These are phyloP conservation scores for Periconia sp. DNA, from an alignment of 2,329 filamentous ascomycete species.

Conservation along the genomic window DNA sequence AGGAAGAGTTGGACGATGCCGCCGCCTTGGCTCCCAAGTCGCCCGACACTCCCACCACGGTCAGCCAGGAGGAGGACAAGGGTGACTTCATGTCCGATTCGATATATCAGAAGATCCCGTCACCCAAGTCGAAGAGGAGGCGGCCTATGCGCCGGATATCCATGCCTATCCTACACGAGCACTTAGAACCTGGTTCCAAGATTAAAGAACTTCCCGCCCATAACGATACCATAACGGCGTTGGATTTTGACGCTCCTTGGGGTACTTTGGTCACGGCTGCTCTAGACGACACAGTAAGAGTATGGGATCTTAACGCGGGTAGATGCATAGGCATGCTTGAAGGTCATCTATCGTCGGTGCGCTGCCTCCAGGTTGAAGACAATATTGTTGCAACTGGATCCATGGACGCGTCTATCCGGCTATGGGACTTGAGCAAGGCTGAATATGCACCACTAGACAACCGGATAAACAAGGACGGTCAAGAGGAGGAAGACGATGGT, in stretches of 20 bases:
- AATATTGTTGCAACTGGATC: constrained; percentile 95
- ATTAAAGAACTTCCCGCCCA: constrained; percentile 92
- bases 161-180: constrained; percentile 94
- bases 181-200: constrained; percentile 85
- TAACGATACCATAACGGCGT: constrained; percentile 81
- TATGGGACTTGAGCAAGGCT: constrained; percentile 93
- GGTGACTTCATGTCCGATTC: constrained; percentile 93
- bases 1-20: constrained; percentile 63
- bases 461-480: constrained; percentile 53
- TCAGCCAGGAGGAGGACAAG: constrained; percentile 60
- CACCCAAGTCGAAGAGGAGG: constrained; percentile 61
- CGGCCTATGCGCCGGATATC: constrained; percentile 73
- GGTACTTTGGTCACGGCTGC: constrained; percentile 92
- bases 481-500: constrained; percentile 57
- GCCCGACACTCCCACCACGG: constrained; percentile 49
- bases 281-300: constrained; percentile 89
- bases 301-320: constrained; percentile 95
- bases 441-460: constrained; percentile 76
- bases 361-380: constrained; percentile 91
- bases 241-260: constrained; percentile 98
- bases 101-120: constrained; percentile 89
- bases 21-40: constrained; percentile 53
- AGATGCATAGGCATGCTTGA: constrained; percentile 90
- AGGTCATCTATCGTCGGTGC: constrained; percentile 92
- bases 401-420: constrained; percentile 88